Evolutionary conservation across 1,139 yeast genomes (phyloP).

Genomic region (Hyphopichia fennica): DNA sequence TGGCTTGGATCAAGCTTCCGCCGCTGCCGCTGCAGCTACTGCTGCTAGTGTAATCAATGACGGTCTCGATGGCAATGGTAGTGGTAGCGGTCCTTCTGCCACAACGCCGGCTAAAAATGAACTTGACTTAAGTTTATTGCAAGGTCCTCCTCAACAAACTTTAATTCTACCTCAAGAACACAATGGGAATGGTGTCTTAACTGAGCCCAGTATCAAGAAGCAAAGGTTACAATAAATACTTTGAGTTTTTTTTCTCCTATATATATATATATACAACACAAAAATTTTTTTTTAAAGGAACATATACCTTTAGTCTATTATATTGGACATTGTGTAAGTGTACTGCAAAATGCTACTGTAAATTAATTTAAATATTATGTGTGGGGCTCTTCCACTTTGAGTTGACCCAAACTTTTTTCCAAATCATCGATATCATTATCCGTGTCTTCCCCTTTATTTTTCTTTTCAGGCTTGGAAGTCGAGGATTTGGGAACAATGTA

Average conservation of each 20-base stretch:
- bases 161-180: constrained; percentile 11
- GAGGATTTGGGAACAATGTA: constrained; percentile 3
- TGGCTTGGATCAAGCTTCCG: constrained; percentile 1
- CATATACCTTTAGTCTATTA: too few relatives aligned
- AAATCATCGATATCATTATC: neutral
- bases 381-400: neutral
- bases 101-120: constrained; percentile 1
- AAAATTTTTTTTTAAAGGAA: too few relatives aligned
- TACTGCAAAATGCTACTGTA: too few relatives aligned
- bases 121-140: constrained; percentile 5
- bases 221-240: constrained; percentile 11
- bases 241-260: neutral
- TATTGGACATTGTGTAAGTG: too few relatives aligned
- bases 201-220: constrained; percentile 14
- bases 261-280: too few relatives aligned
- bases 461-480: neutral
- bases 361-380: neutral
- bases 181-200: constrained; percentile 2
- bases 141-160: constrained; percentile 12
- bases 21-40: constrained; percentile 7
- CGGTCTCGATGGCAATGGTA: constrained; percentile 5
- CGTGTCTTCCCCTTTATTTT: neutral
- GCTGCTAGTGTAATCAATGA: constrained; percentile 1
- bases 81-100: constrained; percentile 1
- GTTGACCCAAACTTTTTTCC: neutral